These are phyloP conservation scores for Colletotrichum sp. DNA, from an alignment of 2,329 filamentous ascomycete species.

Conservation along the genomic window DNA sequence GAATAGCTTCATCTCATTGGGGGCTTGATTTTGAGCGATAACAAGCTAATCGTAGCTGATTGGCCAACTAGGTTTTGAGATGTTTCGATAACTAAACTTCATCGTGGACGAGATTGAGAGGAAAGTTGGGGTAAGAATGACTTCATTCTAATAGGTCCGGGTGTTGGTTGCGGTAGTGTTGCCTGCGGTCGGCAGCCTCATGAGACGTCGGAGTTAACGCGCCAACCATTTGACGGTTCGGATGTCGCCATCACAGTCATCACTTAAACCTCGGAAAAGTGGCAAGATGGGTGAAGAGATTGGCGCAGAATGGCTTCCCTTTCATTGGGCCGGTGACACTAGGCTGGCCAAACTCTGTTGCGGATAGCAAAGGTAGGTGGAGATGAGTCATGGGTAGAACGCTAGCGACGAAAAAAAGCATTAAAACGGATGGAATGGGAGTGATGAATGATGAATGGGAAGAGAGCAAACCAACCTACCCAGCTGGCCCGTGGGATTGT, in stretches of 20 bases:
- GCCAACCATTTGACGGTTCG: not conserved
- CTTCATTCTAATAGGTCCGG: not conserved
- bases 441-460: not conserved
- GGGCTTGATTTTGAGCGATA: not conserved
- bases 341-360: not conserved
- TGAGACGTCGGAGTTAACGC: not conserved
- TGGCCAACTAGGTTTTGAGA: not conserved
- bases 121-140: conserved; percentile 15
- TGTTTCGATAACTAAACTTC: not conserved
- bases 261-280: not conserved
- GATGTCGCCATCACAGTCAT: not conserved
- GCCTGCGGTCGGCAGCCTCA: not conserved
- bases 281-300: not conserved
- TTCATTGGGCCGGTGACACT: not conserved
- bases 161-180: not conserved
- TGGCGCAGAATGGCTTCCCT: not conserved
- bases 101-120: not conserved
- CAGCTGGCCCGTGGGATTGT: conserved; percentile 7
- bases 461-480: not conserved
- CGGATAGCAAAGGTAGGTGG: not conserved
- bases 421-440: not conserved
- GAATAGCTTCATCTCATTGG: not conserved
- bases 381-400: conserved; percentile 6
- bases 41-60: not conserved
- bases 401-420: not conserved